Conservation (phyloP, 2,329 filamentous ascomycete genomes). For the Hymenoscyphus scutula region DNA sequence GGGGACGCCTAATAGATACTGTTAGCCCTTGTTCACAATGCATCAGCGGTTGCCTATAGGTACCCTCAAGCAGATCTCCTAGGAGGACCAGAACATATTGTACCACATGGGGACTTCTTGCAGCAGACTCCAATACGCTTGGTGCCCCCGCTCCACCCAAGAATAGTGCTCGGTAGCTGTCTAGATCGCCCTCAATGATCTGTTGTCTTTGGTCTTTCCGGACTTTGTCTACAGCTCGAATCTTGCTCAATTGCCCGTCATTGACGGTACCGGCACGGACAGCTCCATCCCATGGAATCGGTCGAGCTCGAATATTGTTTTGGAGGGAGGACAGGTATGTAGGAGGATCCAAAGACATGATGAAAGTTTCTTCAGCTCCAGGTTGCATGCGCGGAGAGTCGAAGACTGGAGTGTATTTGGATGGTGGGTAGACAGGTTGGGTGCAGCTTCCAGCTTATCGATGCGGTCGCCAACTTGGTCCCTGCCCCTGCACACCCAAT, state of each 20-base stretch:
- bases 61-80: constrained; percentile 84
- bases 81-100: constrained; percentile 93
- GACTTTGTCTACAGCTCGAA: constrained; percentile 94
- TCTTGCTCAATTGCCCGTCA: constrained; percentile 90
- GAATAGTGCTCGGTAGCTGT: constrained; percentile 77
- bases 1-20: constrained; percentile 64
- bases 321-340: constrained; percentile 85
- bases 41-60: constrained; percentile 27
- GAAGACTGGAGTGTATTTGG: not conserved
- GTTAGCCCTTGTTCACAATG: constrained; percentile 10
- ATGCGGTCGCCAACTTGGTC: constrained; percentile 3
- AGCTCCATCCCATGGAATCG: constrained; percentile 97
- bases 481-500: constrained; percentile 1
- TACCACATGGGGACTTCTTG: constrained; percentile 83
- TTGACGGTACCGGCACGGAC: constrained; percentile 91
- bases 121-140: constrained; percentile 78
- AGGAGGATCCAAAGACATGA: constrained; percentile 88
- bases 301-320: constrained; percentile 93
- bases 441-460: constrained; percentile 6
- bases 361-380: constrained; percentile 26
- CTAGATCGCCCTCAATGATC: constrained; percentile 74
- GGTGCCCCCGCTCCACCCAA: constrained; percentile 69
- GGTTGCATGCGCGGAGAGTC: not conserved
- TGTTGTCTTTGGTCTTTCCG: constrained; percentile 86
- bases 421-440: constrained; percentile 7